Conservation (phyloP, 1,284 basidiomycete species). For the Pseudozyma sp. region DNA sequence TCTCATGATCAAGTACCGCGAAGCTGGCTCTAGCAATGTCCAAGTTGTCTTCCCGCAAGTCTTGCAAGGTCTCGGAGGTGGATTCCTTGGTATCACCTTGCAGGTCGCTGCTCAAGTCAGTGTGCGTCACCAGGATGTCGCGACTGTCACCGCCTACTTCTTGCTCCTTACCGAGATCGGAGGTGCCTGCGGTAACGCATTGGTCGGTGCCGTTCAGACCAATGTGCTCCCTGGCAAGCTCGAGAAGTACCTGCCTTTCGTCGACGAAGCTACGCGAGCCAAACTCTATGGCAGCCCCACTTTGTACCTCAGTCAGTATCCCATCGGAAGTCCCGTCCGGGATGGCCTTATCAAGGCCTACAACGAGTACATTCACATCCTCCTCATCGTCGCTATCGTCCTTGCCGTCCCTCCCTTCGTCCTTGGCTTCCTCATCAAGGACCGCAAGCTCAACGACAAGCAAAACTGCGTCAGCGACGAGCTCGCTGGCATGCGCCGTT, state of each 20-base stretch:
- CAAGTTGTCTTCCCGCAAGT: slow-evolving; percentile 66
- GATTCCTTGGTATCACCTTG: slow-evolving; percentile 62
- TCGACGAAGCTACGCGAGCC: slow-evolving; percentile 27
- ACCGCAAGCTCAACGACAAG: slow-evolving; percentile 59
- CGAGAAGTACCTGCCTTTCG: slow-evolving; percentile 45
- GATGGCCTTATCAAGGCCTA: slow-evolving; percentile 58
- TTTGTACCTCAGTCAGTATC: slow-evolving; percentile 20
- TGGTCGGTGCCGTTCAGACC: slow-evolving; percentile 60
- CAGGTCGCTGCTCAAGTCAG: slow-evolving; percentile 65
- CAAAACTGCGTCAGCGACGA: slow-evolving; percentile 67
- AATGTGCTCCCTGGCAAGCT: slow-evolving; percentile 48
- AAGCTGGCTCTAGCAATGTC: slow-evolving; percentile 47
- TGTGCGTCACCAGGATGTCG: slow-evolving; percentile 67
- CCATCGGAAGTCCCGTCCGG: slow-evolving; percentile 50
- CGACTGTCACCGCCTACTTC: slow-evolving; percentile 67
- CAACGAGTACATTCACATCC: slow-evolving; percentile 59
- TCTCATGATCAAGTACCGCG: slow-evolving; percentile 66
- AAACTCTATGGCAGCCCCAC: slow-evolving; percentile 35
- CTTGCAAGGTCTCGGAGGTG: slow-evolving; percentile 66
- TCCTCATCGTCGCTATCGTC: slow-evolving; percentile 59
- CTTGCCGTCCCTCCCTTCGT: slow-evolving; percentile 60
- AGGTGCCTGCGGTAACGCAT: slow-evolving; percentile 60
- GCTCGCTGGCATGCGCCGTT: slow-evolving; percentile 54
- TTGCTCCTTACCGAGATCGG: slow-evolving; percentile 64
- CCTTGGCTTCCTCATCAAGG: slow-evolving; percentile 48